Base-by-base conservation (phyloP, 1,284 basidiomycete species). In the Sporisorium exsertum region DNA sequence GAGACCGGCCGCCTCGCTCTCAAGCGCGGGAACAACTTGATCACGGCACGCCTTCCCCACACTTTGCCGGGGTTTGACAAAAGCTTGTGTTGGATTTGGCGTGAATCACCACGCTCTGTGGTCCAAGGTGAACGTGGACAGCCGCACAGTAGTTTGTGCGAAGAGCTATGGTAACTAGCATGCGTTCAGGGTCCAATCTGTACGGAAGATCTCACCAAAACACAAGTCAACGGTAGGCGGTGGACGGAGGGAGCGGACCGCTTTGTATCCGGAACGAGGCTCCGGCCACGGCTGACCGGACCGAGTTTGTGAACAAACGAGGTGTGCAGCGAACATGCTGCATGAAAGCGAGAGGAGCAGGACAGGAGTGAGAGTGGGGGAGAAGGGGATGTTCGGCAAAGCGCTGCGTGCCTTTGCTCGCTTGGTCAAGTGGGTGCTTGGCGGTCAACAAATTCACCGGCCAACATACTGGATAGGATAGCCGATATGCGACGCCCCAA, bases 131-230 rank as follows among this genome's bases (percentile, higher is more conserved):
- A 61, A 61, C 45, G 52, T 61, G 59, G 59, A 40, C 59, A 54
- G 22, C 33, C 20, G 16, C 24, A 18, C 52, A 37, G 10, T 53
- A 35, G 52, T 15, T 51, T 50, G 47, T 42, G 57, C 46, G 47
- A 43, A 10, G 29, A 5, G 5, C 5, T 10, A 10, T 32, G 33
- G 46, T n/a, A 12, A 29, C 37, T 33, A 50, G 37, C 10, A 4
- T 32, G 18, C 29, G n/a, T 50, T 56, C 60, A 63, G 60, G 60
- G 61, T 63, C 61, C 61, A 63, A 45, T 10, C 3, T 20, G 13
- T 35, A n/a, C 26, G 42, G 37, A 29, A 53, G 45, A 46, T 47
- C 43, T 33, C 42, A 42, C 26, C 49, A 13, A 42, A 56, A 42
- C 18, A 49, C n/a, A 40, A 62, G 16, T n/a, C n/a, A 52, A 43